Conservation (phyloP, 192 early-diverging fungal genomes). For the Linderina pennispora region DNA sequence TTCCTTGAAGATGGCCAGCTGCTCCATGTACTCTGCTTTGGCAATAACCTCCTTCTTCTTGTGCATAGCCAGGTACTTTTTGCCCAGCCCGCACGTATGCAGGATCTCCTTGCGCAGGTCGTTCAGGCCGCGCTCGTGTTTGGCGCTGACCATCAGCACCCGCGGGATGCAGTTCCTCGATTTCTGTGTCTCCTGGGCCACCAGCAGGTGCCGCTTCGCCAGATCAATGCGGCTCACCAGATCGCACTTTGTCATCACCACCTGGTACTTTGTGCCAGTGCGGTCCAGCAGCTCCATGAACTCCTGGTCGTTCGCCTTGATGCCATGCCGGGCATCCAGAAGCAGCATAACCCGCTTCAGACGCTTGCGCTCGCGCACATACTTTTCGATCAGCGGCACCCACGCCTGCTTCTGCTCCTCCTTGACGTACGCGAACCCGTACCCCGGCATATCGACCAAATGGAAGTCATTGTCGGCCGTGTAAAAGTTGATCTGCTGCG, state of each 20-base stretch:
- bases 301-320: conserved; percentile 42
- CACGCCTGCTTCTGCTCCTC: conserved; percentile 51
- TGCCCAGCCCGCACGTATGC: conserved; percentile 43
- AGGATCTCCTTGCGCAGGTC: conserved; percentile 66
- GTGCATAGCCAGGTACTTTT: conserved; percentile 42
- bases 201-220: conserved; percentile 53
- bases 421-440: conserved; percentile 74
- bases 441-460: conserved; percentile 78
- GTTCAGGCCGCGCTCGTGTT: conserved; percentile 53
- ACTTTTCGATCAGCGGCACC: conserved; percentile 64
- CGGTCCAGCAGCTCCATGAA: conserved; percentile 37
- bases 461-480: conserved; percentile 54
- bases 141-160: conserved; percentile 61
- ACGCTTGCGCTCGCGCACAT: conserved; percentile 49
- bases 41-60: conserved; percentile 38
- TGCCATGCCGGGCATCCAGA: conserved; percentile 71
- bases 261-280: conserved; percentile 37
- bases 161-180: conserved; percentile 35
- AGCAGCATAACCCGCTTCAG: conserved; percentile 64
- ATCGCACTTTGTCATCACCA: conserved; percentile 67
- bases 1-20: conserved; percentile 37
- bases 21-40: conserved; percentile 29
- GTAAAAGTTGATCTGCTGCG: conserved; percentile 80
- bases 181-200: conserved; percentile 37
- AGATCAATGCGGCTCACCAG: conserved; percentile 55